A percentile compares a stretch with the other conserved stretches of the same genome.
Conservation (phyloP, 805 yeast species). For the Starmerella stigmatis region DNA sequence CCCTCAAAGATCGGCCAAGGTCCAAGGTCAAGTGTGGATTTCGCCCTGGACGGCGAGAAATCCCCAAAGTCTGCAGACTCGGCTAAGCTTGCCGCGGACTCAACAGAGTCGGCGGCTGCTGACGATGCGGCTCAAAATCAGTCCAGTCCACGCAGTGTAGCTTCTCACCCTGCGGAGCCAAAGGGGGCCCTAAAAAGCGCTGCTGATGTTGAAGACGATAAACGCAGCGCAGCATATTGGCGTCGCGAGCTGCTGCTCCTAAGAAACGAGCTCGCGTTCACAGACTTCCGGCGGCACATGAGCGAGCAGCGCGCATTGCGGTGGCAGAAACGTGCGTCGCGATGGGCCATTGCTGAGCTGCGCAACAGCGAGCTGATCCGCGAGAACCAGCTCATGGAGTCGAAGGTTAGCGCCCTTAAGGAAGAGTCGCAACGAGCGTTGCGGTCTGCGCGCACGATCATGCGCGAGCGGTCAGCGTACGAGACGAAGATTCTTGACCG, state of each 20-base stretch:
- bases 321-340: constrained; percentile 29
- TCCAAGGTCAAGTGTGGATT: no score
- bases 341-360: constrained; percentile 26
- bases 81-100: no score
- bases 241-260: constrained; percentile 46
- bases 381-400: constrained; percentile 27
- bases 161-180: no score
- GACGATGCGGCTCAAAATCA: no score
- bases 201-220: constrained; percentile 7
- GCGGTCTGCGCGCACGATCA: constrained; percentile 28
- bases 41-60: no score
- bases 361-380: constrained; percentile 27
- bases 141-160: no score
- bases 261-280: constrained; percentile 53
- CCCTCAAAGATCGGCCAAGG: no score
- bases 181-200: no score
- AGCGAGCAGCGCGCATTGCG: constrained; percentile 34
- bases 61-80: no score
- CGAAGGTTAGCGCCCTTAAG: constrained; percentile 25
- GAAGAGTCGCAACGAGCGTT: constrained; percentile 28
- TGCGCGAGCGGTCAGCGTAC: constrained; percentile 32
- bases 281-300: constrained; percentile 42
- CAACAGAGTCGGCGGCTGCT: no score
- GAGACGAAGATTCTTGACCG: constrained; percentile 30
- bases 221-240: constrained; percentile 18